A percentile compares a stretch with the other conserved stretches of the same genome.
Evolutionary conservation across 495 filamentous ascomycete species (phyloP).

Genomic region (Penicillium roqueforti): DNA sequence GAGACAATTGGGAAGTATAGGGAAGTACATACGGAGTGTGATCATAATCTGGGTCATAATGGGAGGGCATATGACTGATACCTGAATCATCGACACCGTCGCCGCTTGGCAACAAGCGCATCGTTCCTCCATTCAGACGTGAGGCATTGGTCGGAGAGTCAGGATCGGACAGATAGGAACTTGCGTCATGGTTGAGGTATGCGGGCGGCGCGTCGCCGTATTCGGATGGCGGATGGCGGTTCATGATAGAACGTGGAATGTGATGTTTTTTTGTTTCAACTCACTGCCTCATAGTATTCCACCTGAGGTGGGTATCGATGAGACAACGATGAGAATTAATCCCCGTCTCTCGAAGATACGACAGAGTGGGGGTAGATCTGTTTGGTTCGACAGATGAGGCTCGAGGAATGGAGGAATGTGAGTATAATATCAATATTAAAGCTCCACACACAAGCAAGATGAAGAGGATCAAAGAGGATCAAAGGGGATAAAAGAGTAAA

Average conservation of each 20-base stretch:
- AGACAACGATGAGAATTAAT: conserved; percentile 1
- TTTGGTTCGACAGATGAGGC: conserved; percentile 6
- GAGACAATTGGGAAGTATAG: conserved; percentile 18
- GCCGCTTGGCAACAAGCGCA: conserved; percentile 57
- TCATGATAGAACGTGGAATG: conserved; percentile 30
- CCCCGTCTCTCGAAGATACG: neutral
- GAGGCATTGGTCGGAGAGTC: conserved; percentile 26
- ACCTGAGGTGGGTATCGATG: neutral
- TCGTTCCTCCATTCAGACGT: conserved; percentile 46
- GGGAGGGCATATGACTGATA: conserved; percentile 18
- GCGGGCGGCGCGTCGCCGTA: conserved; percentile 44
- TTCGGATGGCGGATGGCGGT: conserved; percentile 27
- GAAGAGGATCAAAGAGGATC: neutral
- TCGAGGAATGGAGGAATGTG: conserved; percentile 5
- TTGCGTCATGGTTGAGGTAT: conserved; percentile 30
- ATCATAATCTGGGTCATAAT: conserved; percentile 17
- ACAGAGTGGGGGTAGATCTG: neutral
- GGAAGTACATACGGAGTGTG: conserved; percentile 44
- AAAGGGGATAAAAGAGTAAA: conserved; percentile 5
- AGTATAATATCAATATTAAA: neutral
- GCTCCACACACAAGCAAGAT: conserved; percentile 2
- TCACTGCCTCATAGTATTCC: conserved; percentile 31
- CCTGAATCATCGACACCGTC: conserved; percentile 31
- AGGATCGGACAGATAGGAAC: conserved; percentile 31
- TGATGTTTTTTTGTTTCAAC: conserved; percentile 2